A percentile compares a stretch with the other conserved stretches of the same genome.
phyloP scores from a whole-genome alignment of 768 basidiomycete species.

The Tricholoma sp. region DNA sequence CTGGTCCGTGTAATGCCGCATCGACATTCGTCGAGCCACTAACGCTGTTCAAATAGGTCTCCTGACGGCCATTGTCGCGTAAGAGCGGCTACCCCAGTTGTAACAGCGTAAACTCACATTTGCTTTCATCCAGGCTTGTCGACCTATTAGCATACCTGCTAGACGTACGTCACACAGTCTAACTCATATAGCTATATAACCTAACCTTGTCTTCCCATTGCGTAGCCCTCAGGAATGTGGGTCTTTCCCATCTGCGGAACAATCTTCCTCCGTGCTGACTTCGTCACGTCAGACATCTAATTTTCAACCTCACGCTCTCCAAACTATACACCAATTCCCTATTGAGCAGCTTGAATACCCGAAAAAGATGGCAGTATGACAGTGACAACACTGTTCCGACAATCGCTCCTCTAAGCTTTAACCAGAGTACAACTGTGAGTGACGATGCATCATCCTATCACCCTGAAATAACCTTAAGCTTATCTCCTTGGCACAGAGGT shows the following conservation, averaged over 20 bases:
- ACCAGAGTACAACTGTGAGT: background rate
- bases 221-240: slow-evolving; percentile 21
- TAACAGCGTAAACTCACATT: background rate
- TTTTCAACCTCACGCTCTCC: slow-evolving; percentile 33
- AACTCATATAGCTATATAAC: background rate
- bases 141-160: slow-evolving; percentile 25
- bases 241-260: background rate
- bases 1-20: slow-evolving; percentile 12
- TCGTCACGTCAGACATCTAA: slow-evolving; percentile 24
- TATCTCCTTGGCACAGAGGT: background rate
- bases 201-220: background rate
- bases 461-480: background rate
- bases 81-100: background rate
- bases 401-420: background rate
- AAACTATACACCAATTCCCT: slow-evolving; percentile 39
- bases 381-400: background rate
- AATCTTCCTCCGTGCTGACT: background rate
- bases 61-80: slow-evolving; percentile 25
- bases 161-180: slow-evolving; percentile 9
- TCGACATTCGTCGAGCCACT: background rate
- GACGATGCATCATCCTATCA: background rate
- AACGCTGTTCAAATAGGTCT: slow-evolving; percentile 5
- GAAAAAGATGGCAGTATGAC: slow-evolving; percentile 25
- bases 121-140: slow-evolving; percentile 9
- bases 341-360: slow-evolving; percentile 33